Conservation (phyloP, 345 rosid species). For the sweet orange (Citrus sinensis) region DNA sequence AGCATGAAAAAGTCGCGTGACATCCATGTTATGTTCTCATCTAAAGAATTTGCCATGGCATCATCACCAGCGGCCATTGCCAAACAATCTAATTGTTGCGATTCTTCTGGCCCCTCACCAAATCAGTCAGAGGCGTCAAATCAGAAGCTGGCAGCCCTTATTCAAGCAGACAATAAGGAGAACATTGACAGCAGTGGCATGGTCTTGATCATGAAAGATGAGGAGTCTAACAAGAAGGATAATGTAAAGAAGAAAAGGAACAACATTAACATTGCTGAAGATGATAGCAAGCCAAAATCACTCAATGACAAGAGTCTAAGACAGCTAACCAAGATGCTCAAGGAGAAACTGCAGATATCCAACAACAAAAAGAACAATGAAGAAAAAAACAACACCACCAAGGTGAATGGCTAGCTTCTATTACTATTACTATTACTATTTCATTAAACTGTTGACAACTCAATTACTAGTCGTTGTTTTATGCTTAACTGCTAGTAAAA, state of each 20-base stretch:
- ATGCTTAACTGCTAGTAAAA: no score
- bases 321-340: conserved; percentile 40
- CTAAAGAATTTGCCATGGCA: conserved; percentile 7
- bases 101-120: conserved; percentile 10
- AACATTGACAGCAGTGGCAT: conserved; percentile 21
- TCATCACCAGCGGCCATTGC: not conserved
- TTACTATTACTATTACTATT: no score
- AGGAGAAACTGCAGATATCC: conserved; percentile 23
- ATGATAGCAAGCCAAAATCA: conserved; percentile 10
- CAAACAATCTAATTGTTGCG: conserved; percentile 1
- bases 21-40: conserved; percentile 6
- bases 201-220: not conserved
- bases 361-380: conserved; percentile 18
- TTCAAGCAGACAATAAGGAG: conserved; percentile 31
- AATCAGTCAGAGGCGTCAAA: conserved; percentile 28
- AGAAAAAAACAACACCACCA: not conserved
- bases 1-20: not conserved
- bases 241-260: conserved; percentile 20
- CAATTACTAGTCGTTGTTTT: no score
- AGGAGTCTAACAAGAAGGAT: conserved; percentile 12
- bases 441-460: not conserved
- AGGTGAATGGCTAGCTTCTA: conserved; percentile 4
- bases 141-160: conserved; percentile 10
- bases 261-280: not conserved
- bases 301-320: conserved; percentile 38